Percentiles rank a stretch among this genome's conserved stretches.
phyloP scores from a whole-genome alignment of 2,329 filamentous ascomycete genomes.

The Endoconidiophora polonica region DNA sequence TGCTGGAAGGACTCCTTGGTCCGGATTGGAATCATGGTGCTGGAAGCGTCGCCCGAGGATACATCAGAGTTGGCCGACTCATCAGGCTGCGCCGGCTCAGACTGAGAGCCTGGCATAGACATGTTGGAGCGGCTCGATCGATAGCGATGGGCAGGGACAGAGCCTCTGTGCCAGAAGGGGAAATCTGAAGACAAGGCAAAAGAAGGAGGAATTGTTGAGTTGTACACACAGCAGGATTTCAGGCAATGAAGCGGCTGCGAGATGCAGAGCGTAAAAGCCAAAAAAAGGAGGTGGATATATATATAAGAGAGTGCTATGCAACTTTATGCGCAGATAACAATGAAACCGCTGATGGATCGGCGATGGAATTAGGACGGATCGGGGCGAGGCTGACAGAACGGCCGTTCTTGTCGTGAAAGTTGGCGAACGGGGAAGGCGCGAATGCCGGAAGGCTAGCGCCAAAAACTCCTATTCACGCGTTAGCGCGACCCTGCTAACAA shows the following conservation, averaged over 20 bases:
- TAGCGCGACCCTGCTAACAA: conserved; percentile 8
- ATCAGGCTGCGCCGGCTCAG: not conserved
- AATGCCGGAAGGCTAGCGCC: not conserved
- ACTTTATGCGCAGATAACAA: too few species aligned
- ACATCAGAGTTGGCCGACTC: conserved; percentile 15
- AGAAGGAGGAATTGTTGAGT: too few species aligned
- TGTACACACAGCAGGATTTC: too few species aligned
- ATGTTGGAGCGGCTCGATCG: conserved; percentile 14
- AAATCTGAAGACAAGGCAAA: too few species aligned
- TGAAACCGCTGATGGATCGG: conserved; percentile 25
- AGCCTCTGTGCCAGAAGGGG: conserved; percentile 1
- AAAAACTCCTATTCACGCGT: conserved; percentile 9
- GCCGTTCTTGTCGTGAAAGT: not conserved
- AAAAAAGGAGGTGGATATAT: too few species aligned
- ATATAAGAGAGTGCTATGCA: too few species aligned
- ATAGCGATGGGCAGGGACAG: conserved; percentile 8
- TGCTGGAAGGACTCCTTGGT: conserved; percentile 39
- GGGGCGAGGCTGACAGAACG: conserved; percentile 10
- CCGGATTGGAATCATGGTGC: conserved; percentile 25
- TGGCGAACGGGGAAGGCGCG: not conserved
- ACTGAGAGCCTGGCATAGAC: conserved; percentile 2
- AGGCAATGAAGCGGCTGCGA: too few species aligned
- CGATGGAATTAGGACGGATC: conserved; percentile 23
- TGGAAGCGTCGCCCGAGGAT: conserved; percentile 18
- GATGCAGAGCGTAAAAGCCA: too few species aligned